phyloP scores from a whole-genome alignment of 139 green algal genomes.

The Yamagishiella unicocca region DNA sequence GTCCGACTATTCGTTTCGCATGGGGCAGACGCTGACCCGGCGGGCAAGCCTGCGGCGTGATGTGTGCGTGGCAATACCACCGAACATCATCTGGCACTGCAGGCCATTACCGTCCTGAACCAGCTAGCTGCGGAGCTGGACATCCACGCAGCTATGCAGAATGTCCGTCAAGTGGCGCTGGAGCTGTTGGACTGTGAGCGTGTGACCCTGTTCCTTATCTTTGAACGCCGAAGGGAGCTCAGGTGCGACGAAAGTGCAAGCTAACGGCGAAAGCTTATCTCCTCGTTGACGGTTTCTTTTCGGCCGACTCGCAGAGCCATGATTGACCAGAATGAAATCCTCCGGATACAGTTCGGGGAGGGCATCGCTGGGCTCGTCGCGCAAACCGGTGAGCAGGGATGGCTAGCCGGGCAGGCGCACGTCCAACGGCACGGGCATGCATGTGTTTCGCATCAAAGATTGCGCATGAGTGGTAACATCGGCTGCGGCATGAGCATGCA shows the following conservation, averaged over 20 bases:
- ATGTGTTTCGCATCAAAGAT: no score
- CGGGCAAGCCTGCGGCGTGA: neutral
- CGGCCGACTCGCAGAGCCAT: conserved; percentile 3
- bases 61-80: neutral
- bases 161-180: conserved; percentile 66
- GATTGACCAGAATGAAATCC: conserved; percentile 35
- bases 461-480: no score
- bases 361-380: conserved; percentile 71
- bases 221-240: conserved; percentile 64
- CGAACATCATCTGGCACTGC: neutral
- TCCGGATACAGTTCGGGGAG: conserved; percentile 67
- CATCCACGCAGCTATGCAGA: conserved; percentile 69
- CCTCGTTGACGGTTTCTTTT: no score
- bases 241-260: conserved; percentile 43
- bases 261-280: neutral
- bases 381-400: conserved; percentile 49
- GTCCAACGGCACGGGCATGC: no score
- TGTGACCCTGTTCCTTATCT: conserved; percentile 76
- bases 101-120: conserved; percentile 75
- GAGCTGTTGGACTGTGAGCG: conserved; percentile 76
- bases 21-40: neutral
- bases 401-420: no score
- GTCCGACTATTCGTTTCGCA: conserved; percentile 17
- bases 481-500: no score
- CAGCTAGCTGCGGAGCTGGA: conserved; percentile 68